These are phyloP conservation scores for Solanum rostratum DNA, from an alignment of 257 asterid genomes.

Conservation along the genomic window DNA sequence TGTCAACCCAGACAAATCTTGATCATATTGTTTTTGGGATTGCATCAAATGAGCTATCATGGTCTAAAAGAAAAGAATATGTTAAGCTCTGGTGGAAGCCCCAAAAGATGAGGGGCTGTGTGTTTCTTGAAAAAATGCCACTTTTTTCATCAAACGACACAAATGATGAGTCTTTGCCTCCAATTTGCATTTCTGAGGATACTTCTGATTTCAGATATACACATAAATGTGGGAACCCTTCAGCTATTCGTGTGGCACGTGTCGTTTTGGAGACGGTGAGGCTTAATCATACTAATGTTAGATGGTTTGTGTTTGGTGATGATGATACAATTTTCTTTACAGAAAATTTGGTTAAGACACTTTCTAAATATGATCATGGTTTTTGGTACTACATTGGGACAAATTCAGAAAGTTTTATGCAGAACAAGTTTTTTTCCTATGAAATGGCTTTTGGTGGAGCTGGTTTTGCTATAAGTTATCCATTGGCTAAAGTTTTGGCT, in stretches of 20 bases:
- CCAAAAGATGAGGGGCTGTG: conserved; percentile 55
- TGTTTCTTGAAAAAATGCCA: conserved; percentile 44
- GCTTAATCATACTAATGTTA: conserved; percentile 40
- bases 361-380: conserved; percentile 66
- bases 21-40: conserved; percentile 70
- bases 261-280: conserved; percentile 51
- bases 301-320: conserved; percentile 91
- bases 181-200: conserved; percentile 48
- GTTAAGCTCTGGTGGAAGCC: conserved; percentile 77
- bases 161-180: conserved; percentile 27
- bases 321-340: conserved; percentile 78
- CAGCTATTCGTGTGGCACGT: conserved; percentile 72
- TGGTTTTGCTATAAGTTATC: conserved; percentile 85
- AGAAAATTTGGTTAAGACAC: conserved; percentile 62
- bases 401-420: conserved; percentile 48
- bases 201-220: conserved; percentile 60
- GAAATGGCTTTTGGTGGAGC: conserved; percentile 90
- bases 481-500: conserved; percentile 57
- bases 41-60: conserved; percentile 45
- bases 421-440: conserved; percentile 44
- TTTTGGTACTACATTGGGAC: conserved; percentile 75
- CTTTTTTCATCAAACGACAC: conserved; percentile 4
- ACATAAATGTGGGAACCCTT: conserved; percentile 41
- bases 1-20: conserved; percentile 31
- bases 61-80: conserved; percentile 42